Base-by-base conservation (phyloP, 495 filamentous ascomycete genomes). In the Penicillium pulvis region DNA sequence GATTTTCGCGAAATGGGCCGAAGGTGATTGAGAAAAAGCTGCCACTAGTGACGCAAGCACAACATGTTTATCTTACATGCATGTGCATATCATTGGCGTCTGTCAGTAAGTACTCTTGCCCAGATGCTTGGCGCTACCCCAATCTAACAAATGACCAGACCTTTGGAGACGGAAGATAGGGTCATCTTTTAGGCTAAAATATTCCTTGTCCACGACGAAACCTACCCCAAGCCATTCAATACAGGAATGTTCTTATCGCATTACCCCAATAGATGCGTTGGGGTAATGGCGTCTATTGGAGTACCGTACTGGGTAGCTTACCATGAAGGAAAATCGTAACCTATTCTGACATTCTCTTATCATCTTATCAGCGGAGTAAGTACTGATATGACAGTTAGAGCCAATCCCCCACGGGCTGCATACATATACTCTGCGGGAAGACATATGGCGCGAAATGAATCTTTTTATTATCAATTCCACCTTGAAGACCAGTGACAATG, bases 401-500 rank as follows among this genome's bases (percentile, higher is more conserved):
- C 31, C 31, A 36, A 28, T 28, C 28, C 28, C 28, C 28, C 28
- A 4, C 2, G 10, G 33, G 2, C 33, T 36, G 39, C 39, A 41
- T 41, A 41, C 39, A n/a, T 11, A 36, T 41, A 41, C 6, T 0
- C 4, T 16, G 14, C 39, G 14, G 39, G 39, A 14, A 41, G 16
- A 17, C 39, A 17, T 41, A 12, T 17, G n/a, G 14, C 33, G 33
- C 33, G 7, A 41, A 41, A n/a, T 4, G 16, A 17, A 41, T 41
- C 39, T 4, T 2, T 36, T 11, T 41, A 4, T 12, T 5, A 17
- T 6, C 14, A n/a, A 16, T 3, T 5, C 39, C 14, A 41, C 39
- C 39, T 17, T n/a, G 1, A 14, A 17, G 0, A 41, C 39, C 16
- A 14, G 10, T 2, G 23, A 57, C 36, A 35, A 69, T 69, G 66